Percentiles rank a stretch among this genome's conserved stretches.
Evolutionary conservation across 495 filamentous ascomycete genomes (phyloP).

Genomic region (Cryomyces minteri): DNA sequence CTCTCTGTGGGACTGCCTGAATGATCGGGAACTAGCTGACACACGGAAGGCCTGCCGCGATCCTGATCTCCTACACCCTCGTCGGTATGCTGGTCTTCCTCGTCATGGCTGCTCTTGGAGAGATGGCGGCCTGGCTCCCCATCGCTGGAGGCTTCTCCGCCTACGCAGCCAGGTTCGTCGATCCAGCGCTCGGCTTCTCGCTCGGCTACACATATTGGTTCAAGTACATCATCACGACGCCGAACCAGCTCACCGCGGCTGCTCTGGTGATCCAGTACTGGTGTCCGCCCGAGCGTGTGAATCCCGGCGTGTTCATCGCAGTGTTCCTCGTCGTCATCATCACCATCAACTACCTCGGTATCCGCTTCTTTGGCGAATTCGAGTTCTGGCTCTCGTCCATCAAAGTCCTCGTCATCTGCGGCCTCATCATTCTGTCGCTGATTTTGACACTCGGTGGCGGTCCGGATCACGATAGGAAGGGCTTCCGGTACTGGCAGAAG

Average conservation of each 20-base stretch:
- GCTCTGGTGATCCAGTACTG: conserved; percentile 56
- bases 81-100: conserved; percentile 42
- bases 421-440: conserved; percentile 35
- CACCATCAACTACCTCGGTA: conserved; percentile 36
- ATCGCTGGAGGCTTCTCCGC: conserved; percentile 36
- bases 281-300: conserved; percentile 38
- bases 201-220: conserved; percentile 35
- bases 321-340: conserved; percentile 34
- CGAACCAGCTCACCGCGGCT: conserved; percentile 62
- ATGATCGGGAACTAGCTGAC: too few relatives aligned
- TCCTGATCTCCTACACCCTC: conserved; percentile 46
- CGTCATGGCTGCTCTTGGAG: conserved; percentile 42
- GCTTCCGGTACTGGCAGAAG: conserved; percentile 63
- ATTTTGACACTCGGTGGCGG: conserved; percentile 51
- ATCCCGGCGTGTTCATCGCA: conserved; percentile 42
- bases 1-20: not conserved
- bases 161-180: conserved; percentile 41
- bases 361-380: conserved; percentile 59
- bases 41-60: conserved; percentile 34
- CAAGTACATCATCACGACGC: conserved; percentile 59
- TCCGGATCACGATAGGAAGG: conserved; percentile 40
- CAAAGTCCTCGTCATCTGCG: conserved; percentile 16
- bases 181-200: conserved; percentile 44
- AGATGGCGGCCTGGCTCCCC: conserved; percentile 44
- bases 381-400: conserved; percentile 57